These are phyloP conservation scores for Nepenthes gracilis DNA, from an alignment of 148 eudicot genomes.

Conservation along the genomic window DNA sequence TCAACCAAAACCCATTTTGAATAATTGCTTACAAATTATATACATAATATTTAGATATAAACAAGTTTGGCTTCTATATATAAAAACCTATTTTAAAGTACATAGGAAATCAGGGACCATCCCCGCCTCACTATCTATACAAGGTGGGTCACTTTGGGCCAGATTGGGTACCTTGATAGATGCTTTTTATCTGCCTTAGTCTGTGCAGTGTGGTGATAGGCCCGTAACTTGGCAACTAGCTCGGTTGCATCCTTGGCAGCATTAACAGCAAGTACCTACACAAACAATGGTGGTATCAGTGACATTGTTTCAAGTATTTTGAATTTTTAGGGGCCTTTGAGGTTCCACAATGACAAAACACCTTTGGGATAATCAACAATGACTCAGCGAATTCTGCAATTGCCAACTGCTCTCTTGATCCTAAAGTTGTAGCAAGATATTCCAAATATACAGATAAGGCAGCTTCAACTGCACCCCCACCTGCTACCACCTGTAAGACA, in stretches of 20 bases:
- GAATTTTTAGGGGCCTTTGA: not conserved
- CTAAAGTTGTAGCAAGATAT: constrained; percentile 87
- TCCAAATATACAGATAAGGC: constrained; percentile 88
- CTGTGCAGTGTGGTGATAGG: constrained; percentile 88
- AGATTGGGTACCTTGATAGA: constrained; percentile 55
- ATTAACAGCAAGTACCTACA: constrained; percentile 85
- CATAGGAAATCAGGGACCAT: no score
- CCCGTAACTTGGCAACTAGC: constrained; percentile 77
- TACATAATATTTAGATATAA: not conserved
- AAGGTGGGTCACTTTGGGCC: no score
- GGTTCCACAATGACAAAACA: constrained; percentile 7
- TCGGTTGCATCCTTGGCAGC: constrained; percentile 97
- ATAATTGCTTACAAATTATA: not conserved
- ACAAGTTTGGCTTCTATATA: not conserved
- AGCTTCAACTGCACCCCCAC: constrained; percentile 98
- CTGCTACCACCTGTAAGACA: constrained; percentile 75
- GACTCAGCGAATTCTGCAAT: constrained; percentile 98
- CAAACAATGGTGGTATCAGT: no score
- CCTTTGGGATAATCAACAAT: constrained; percentile 84
- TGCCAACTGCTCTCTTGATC: constrained; percentile 94
- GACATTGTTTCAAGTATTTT: not conserved
- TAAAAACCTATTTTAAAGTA: not conserved
- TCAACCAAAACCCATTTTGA: not conserved
- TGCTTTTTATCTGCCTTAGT: constrained; percentile 90
- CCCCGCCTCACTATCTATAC: no score